Evolutionary conservation across 1,284 basidiomycete genomes (phyloP), one percentile per base, ranked within the genome.

Genomic region (Leccinum solheimii): DNA sequence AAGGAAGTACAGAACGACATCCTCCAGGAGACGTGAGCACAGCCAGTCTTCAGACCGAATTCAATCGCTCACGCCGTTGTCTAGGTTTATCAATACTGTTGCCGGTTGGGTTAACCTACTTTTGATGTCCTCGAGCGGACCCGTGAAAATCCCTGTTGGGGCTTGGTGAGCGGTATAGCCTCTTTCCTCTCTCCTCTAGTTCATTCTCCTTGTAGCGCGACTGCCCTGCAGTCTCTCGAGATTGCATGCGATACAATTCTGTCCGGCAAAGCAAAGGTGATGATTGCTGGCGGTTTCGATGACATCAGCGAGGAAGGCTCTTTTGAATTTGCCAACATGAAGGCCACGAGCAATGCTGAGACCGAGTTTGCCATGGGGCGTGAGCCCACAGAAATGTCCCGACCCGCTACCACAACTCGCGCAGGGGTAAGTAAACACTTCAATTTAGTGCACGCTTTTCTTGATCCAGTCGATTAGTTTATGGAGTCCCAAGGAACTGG

Each of bases 251-350:
- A 99, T 73, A 94, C 94, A 1, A 91, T 99, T 65, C 78, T 97
- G 49, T 91, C 91, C 5, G 94, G 96, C 69, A 99, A 99, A 78
- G 97, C 97, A 55, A 98, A 98, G 81, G 88, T 99, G 74, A 99
- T 99, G 97, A 90, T 99, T 66, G 92, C 97, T 50, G 97, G 97
- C 78, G 97, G 97, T 62, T 98, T 95, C 79, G 97, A 99, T 73
- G 97, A 99, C 77, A 87, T 98, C 74, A 92, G 91, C 68, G 97
- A 99, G 78, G 96, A 98, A 77, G 96, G 95, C 23, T 97, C 95
- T 19, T 97, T 87, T 77, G 95, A 98, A 78, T 96, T 96, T 77
- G 97, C 95, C 61, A 98, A 98, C 83, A 99, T 99, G 97, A 97
- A 98, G 79, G 97, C 97, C 6, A 99, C 97, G 7, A 95, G 92